These are phyloP conservation scores for Ceratocystis papillata DNA, from an alignment of 2,329 filamentous ascomycete genomes.

Conservation along the genomic window DNA sequence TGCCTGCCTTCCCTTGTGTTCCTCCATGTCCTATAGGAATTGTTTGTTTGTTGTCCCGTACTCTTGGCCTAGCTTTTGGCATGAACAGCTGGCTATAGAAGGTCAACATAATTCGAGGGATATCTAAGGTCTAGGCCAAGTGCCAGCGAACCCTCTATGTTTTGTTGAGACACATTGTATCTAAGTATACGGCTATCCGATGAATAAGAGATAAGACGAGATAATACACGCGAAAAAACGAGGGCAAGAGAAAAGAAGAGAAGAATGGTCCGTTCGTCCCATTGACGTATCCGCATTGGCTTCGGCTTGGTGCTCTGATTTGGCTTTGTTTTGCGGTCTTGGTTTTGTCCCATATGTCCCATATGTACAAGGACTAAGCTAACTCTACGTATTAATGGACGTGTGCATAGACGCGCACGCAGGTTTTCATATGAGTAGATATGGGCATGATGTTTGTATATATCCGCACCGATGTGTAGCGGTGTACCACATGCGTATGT, in stretches of 20 bases:
- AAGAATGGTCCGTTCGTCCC: neutral
- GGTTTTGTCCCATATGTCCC: neutral
- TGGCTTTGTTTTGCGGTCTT: neutral
- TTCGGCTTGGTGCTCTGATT: neutral
- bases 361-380: too few relatives aligned
- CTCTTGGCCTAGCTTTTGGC: constrained; percentile 5
- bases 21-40: neutral
- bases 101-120: neutral
- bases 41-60: neutral
- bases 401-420: too few relatives aligned
- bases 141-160: neutral
- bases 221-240: neutral
- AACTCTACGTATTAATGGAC: too few relatives aligned
- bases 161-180: neutral
- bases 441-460: neutral
- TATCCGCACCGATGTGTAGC: neutral
- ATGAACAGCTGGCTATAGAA: constrained; percentile 1
- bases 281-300: neutral
- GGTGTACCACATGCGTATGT: neutral
- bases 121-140: neutral
- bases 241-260: neutral
- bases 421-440: neutral
- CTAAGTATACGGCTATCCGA: too few relatives aligned
- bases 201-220: too few relatives aligned
- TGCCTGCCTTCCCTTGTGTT: neutral